These are phyloP conservation scores for Verticillium isaacii DNA, from an alignment of 2,329 filamentous ascomycete species.

Conservation along the genomic window DNA sequence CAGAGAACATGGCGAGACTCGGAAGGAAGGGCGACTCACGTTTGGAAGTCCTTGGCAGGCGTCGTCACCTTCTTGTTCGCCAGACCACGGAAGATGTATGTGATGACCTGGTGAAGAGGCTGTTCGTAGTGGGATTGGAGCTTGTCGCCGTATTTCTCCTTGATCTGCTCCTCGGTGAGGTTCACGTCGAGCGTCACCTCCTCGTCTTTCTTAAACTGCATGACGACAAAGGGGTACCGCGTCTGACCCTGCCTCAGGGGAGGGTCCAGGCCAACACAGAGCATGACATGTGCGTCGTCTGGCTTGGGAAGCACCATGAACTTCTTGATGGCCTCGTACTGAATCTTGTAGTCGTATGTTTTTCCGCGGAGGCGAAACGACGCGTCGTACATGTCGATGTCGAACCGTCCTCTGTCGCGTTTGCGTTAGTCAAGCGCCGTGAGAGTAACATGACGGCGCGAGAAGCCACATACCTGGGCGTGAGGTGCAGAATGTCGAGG, in stretches of 20 bases:
- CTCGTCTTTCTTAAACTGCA: constrained; percentile 98
- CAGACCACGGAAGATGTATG: constrained; percentile 90
- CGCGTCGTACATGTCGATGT: constrained; percentile 98
- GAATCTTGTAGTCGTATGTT: constrained; percentile 99
- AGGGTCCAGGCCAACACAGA: constrained; percentile 90
- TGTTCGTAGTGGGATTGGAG: constrained; percentile 87
- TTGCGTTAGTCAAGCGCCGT: constrained; percentile 16
- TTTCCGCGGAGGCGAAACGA: constrained; percentile 97
- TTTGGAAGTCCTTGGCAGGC: constrained; percentile 90
- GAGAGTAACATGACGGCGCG: constrained; percentile 7
- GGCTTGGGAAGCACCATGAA: constrained; percentile 98
- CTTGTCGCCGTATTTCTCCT: constrained; percentile 83
- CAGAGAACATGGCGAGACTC: constrained; percentile 1
- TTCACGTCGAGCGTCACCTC: constrained; percentile 96
- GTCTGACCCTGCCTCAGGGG: constrained; percentile 96
- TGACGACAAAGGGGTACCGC: constrained; percentile 95
- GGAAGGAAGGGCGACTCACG: constrained; percentile 35
- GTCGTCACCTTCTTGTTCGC: constrained; percentile 93
- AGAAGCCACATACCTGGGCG: constrained; percentile 61
- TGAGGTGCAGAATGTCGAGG: constrained; percentile 93
- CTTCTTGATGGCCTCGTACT: constrained; percentile 96
- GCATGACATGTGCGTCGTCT: constrained; percentile 94
- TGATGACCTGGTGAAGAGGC: constrained; percentile 87
- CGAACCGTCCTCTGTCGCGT: constrained; percentile 80
- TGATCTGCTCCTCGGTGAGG: constrained; percentile 83